These are phyloP conservation scores for Fusarium anguioides DNA, from an alignment of 2,329 filamentous ascomycete species.

Conservation along the genomic window DNA sequence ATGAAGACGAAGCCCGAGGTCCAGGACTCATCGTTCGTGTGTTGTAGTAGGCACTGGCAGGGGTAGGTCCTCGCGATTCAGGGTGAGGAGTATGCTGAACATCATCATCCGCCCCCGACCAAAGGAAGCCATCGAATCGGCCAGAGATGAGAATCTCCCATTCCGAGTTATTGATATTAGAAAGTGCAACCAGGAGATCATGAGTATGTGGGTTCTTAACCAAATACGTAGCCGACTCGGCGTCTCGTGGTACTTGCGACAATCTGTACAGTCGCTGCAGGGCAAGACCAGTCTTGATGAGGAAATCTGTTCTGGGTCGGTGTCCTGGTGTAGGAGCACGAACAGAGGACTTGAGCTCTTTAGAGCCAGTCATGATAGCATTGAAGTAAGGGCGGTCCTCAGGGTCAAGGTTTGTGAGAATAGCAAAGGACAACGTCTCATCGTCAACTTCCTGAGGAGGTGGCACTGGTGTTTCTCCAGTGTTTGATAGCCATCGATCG, in stretches of 20 bases:
- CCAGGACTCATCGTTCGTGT: constrained; percentile 54
- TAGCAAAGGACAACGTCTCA: constrained; percentile 92
- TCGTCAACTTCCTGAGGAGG: constrained; percentile 92
- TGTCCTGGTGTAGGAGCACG: constrained; percentile 77
- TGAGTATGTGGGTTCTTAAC: constrained; percentile 85
- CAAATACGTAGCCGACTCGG: constrained; percentile 86
- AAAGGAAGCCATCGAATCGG: constrained; percentile 94
- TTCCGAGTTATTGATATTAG: constrained; percentile 89
- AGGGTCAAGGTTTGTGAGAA: constrained; percentile 84
- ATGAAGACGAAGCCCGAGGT: constrained; percentile 55
- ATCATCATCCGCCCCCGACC: constrained; percentile 84
- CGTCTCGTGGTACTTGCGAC: constrained; percentile 77
- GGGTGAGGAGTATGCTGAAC: constrained; percentile 51
- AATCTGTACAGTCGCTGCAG: constrained; percentile 89
- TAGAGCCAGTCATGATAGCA: constrained; percentile 74
- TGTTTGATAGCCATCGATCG: constrained; percentile 87
- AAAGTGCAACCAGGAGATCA: constrained; percentile 85
- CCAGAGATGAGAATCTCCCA: constrained; percentile 97
- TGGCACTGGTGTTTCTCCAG: constrained; percentile 77
- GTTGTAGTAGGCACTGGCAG: constrained; percentile 60
- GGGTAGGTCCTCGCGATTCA: constrained; percentile 67
- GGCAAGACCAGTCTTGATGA: constrained; percentile 79
- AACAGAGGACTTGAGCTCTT: constrained; percentile 64
- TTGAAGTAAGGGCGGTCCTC: constrained; percentile 85
- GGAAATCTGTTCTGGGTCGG: constrained; percentile 75